These are phyloP conservation scores for Fusarium multiceps DNA, from an alignment of 2,329 filamentous ascomycete species.

Conservation along the genomic window DNA sequence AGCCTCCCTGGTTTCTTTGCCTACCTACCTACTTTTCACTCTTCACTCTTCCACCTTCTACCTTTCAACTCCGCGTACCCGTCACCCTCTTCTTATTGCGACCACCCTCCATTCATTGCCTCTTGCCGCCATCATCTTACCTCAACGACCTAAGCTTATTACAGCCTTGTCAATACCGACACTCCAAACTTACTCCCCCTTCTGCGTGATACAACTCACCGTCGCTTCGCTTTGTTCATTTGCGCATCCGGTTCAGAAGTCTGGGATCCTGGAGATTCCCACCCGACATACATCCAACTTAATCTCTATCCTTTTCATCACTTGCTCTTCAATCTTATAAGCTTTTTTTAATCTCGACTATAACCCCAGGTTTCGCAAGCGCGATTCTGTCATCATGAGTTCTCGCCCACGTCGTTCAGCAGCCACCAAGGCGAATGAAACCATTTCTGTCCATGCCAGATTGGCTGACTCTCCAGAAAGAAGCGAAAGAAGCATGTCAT, in stretches of 20 bases:
- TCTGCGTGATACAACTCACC: slow-evolving; percentile 5
- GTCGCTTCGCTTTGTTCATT: slow-evolving; percentile 3
- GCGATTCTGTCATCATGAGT: slow-evolving; percentile 53
- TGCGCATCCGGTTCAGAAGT: neutral
- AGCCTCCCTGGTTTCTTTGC: neutral
- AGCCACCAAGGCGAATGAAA: slow-evolving; percentile 56
- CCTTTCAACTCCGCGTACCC: slow-evolving; percentile 8
- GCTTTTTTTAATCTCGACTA: neutral
- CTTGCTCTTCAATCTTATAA: slow-evolving; percentile 7
- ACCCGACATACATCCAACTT: slow-evolving; percentile 8
- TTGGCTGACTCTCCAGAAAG: slow-evolving; percentile 56
- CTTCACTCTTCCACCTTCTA: neutral
- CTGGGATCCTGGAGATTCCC: neutral
- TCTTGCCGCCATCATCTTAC: slow-evolving; percentile 14
- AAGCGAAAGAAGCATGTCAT: slow-evolving; percentile 60
- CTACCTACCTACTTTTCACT: neutral
- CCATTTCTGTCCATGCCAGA: slow-evolving; percentile 56
- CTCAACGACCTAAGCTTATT: slow-evolving; percentile 40
- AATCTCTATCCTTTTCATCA: neutral
- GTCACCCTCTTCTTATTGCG: slow-evolving; percentile 8
- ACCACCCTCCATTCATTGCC: slow-evolving; percentile 17
- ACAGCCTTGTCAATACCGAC: slow-evolving; percentile 37
- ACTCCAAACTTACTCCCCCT: slow-evolving; percentile 12
- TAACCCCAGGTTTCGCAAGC: slow-evolving; percentile 31
- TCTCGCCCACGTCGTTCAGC: slow-evolving; percentile 61